Base-by-base conservation (phyloP, 2,329 filamentous ascomycete species). In the Arthrobotrys entomopaga region DNA sequence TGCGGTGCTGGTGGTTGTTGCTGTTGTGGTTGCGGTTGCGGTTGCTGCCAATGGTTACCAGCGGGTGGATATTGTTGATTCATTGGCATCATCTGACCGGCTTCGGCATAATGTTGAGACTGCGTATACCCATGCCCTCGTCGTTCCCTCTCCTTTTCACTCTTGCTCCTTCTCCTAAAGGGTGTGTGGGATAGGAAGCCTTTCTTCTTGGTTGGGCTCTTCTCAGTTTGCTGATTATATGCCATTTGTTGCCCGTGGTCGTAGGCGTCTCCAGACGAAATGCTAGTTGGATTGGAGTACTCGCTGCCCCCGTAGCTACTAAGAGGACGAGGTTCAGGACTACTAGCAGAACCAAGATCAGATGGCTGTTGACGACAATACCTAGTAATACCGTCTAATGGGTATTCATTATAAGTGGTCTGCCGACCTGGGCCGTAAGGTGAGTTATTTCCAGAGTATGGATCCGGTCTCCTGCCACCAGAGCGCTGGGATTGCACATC, bases 341-440 rank as follows among this genome's bases (percentile, higher is more conserved):
- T 90, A 50, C 86, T 88, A 20, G 86, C 86, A 24, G 89, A 90
- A 82, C 86, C 93, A 82, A 83, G 87, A 82, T 89, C 88, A n/a
- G 88, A 90, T 57, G 86, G 86, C 43, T 89, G 87, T 2, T 72
- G 59, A 63, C 77, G 89, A 82, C 94, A 98, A 76, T 97, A 90
- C 87, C 98, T 96, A 0, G 94, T 97, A 93, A 98, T 98, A 3
- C 93, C 94, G 80, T 98, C 94, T 81, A 90, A 88, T 0, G 94
- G 93, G 80, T 97, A 97, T 8, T 95, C 92, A 78, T 98, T 96
- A 79, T 97, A 93, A 13, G 94, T 93, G 1, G 74, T 70, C 60
- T 77, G 64, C 57, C 65, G 49, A 24, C 65, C 57, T 5, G 64
- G 71, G 6, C 59, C 71, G 20, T 75, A 75, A 6, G 58, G 52